Evolutionary conservation across 768 basidiomycete genomes (phyloP), one percentile per base, ranked within the genome.

Genomic region (Tricholoma matsutake): DNA sequence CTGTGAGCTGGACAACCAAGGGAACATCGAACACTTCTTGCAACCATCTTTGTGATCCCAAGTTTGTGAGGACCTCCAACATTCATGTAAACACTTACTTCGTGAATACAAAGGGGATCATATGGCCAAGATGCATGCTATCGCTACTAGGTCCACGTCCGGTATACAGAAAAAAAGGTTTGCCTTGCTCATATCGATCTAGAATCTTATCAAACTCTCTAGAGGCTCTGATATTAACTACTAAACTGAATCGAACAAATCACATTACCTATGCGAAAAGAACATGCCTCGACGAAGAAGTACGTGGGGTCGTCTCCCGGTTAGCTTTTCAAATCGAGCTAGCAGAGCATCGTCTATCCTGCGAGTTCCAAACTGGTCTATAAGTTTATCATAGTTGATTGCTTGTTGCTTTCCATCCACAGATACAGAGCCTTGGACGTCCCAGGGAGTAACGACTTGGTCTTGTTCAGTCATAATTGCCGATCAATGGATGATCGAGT

Each of bases 81-180:
- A 53, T 16, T 51, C 10, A 31, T 45, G 25, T 43, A 37, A 7
- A 22, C 54, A 9, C 88, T 64, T 68, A 96, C 94, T 97, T 96
- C 62, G 97, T 98, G 73, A 99, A 97, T 54, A 91, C 83, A 74
- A 99, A 98, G 0, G 96, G 97, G 55, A 98, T 87, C 89, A 96
- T 90, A 72, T 99, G 97, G 16, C 97, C 97, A 54, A 98, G 78
- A 78, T 99, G 97, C 89, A 98, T 91, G 70, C 94, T 96, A 71
- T 93, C 93, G 69, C 93, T 96, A 64, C 92, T 94, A 18, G 97
- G 97, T 10, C 97, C 97, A 60, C 97, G 86, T 32, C 97, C 97
- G 1, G 97, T 99, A 75, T 99, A 99, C 64, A 99, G 77, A 80
- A 92, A 99, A 78, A 98, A 98, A 2, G 96, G 97, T 73, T 98